These are phyloP conservation scores for Rutstroemia sp. DNA, from an alignment of 2,329 filamentous ascomycete species.

Conservation along the genomic window DNA sequence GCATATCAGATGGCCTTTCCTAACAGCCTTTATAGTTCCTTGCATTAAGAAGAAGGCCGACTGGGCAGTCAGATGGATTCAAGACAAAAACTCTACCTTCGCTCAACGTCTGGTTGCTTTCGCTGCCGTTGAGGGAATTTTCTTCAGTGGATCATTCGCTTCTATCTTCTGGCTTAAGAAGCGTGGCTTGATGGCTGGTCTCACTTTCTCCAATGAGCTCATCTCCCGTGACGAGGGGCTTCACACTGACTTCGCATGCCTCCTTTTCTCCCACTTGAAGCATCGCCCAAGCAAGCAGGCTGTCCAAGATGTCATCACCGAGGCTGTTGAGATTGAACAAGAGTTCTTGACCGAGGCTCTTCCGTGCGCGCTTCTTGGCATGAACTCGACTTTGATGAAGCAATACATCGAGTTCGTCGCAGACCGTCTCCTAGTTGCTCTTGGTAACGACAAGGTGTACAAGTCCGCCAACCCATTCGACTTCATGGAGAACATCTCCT, in stretches of 20 bases:
- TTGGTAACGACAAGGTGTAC: constrained; percentile 93
- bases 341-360: constrained; percentile 97
- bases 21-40: constrained; percentile 53
- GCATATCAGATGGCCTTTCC: constrained; percentile 6
- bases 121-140: constrained; percentile 97
- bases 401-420: constrained; percentile 99
- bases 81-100: constrained; percentile 88
- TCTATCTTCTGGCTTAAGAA: constrained; percentile 99
- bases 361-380: constrained; percentile 86
- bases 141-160: constrained; percentile 97
- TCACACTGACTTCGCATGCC: constrained; percentile 97
- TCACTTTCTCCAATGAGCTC: constrained; percentile 99
- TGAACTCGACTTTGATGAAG: constrained; percentile 97
- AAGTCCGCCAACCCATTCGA: constrained; percentile 93
- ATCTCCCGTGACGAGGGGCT: constrained; percentile 99
- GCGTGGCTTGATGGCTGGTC: constrained; percentile 95
- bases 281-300: constrained; percentile 77
- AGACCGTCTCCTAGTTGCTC: constrained; percentile 83
- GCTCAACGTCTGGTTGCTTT: constrained; percentile 94
- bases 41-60: constrained; percentile 98
- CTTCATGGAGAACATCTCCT: constrained; percentile 99
- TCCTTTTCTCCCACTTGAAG: constrained; percentile 95
- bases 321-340: constrained; percentile 91
- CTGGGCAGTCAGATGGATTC: constrained; percentile 94
- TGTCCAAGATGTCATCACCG: constrained; percentile 82